A percentile compares a stretch with the other conserved stretches of the same genome.
phyloP scores from a whole-genome alignment of 1,284 basidiomycete species.

The Ceratorhiza oryzae-sativae region DNA sequence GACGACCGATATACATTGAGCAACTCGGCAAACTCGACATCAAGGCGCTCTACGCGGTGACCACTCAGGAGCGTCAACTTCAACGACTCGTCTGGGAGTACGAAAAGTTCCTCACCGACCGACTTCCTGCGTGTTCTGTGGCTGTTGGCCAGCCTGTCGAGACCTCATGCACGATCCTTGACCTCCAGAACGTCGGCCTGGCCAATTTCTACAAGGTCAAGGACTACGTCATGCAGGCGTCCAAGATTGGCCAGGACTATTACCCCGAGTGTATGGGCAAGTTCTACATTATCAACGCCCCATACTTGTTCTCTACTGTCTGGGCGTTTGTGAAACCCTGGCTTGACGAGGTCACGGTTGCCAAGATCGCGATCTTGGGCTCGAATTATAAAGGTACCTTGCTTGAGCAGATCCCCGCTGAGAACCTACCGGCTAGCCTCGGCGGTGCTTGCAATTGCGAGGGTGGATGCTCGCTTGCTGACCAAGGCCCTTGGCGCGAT shows the following conservation, averaged over 20 bases:
- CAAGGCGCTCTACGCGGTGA: slow-evolving; percentile 79
- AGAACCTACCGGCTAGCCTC: slow-evolving; percentile 85
- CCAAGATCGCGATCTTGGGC: slow-evolving; percentile 89
- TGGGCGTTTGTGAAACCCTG: slow-evolving; percentile 92
- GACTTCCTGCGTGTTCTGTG: slow-evolving; percentile 83
- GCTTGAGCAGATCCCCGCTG: slow-evolving; percentile 78
- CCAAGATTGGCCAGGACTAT: slow-evolving; percentile 86
- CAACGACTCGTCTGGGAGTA: slow-evolving; percentile 93
- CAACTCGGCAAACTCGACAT: slow-evolving; percentile 91
- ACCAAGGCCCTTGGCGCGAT: slow-evolving; percentile 92
- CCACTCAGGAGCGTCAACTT: slow-evolving; percentile 88
- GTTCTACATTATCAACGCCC: slow-evolving; percentile 95
- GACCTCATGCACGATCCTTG: slow-evolving; percentile 98
- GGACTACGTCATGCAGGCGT: slow-evolving; percentile 85
- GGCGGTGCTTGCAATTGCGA: slow-evolving; percentile 83
- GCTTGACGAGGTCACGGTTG: slow-evolving; percentile 94
- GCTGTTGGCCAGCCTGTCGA: slow-evolving; percentile 86
- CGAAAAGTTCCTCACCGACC: slow-evolving; percentile 83
- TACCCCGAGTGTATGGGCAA: slow-evolving; percentile 96
- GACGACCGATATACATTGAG: slow-evolving; percentile 95
- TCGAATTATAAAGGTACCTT: slow-evolving; percentile 68
- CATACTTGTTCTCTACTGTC: slow-evolving; percentile 89
- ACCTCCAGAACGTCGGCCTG: slow-evolving; percentile 84
- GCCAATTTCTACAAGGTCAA: slow-evolving; percentile 91
- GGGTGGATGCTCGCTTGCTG: slow-evolving; percentile 86